phyloP scores from a whole-genome alignment of 768 basidiomycete species.

The Lentinus brumalis region DNA sequence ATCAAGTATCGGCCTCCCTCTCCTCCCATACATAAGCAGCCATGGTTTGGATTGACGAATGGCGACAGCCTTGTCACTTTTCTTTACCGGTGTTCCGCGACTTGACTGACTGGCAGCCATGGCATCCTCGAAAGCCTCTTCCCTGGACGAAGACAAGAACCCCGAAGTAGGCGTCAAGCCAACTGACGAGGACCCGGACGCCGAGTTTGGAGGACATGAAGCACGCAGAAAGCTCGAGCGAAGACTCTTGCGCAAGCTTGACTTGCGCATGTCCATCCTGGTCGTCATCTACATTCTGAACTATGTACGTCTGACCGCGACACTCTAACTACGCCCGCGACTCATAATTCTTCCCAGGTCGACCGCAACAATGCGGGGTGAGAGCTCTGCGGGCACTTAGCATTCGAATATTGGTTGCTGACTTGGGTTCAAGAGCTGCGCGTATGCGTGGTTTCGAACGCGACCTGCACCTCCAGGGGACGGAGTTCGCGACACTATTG shows the following conservation, averaged over 20 bases:
- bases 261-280: constrained; percentile 47
- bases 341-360: constrained; percentile 39
- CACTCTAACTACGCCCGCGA: not conserved
- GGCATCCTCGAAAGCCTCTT: constrained; percentile 14
- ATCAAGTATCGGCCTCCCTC: not conserved
- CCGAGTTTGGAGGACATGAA: constrained; percentile 40
- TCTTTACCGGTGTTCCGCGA: not conserved
- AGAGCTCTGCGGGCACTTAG: not conserved
- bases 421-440: constrained; percentile 52
- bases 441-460: constrained; percentile 70
- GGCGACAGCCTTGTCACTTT: not conserved
- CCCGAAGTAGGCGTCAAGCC: constrained; percentile 6
- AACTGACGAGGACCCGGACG: constrained; percentile 25
- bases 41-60: not conserved
- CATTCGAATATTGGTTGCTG: too few relatives aligned
- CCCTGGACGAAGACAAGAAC: constrained; percentile 2
- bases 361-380: constrained; percentile 75
- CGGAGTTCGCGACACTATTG: constrained; percentile 67
- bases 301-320: constrained; percentile 37
- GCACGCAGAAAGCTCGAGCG: constrained; percentile 42
- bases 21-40: constrained; percentile 7
- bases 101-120: constrained; percentile 1
- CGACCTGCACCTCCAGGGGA: constrained; percentile 64
- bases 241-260: constrained; percentile 45
- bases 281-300: constrained; percentile 50